These are phyloP conservation scores for Elsinoe australis DNA, from an alignment of 2,329 filamentous ascomycete species.

Conservation along the genomic window DNA sequence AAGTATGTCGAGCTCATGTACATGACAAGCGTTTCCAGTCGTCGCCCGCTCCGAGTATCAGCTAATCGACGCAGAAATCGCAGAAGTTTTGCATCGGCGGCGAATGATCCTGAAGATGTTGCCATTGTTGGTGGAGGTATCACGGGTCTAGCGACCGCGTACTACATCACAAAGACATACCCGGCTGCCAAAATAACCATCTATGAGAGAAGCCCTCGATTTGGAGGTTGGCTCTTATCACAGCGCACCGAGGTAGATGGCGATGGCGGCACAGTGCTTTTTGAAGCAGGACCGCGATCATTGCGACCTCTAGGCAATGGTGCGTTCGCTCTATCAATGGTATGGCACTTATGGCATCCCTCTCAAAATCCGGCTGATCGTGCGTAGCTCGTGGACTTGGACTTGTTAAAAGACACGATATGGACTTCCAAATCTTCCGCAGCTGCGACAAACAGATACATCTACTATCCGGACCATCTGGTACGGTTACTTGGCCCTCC, in stretches of 20 bases:
- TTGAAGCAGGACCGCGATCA: conserved; percentile 79
- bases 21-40: not conserved
- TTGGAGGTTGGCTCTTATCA: conserved; percentile 81
- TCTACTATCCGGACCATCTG: conserved; percentile 83
- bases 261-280: conserved; percentile 56
- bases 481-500: conserved; percentile 51
- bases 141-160: conserved; percentile 70
- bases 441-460: conserved; percentile 59
- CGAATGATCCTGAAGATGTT: conserved; percentile 35
- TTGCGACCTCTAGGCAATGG: conserved; percentile 56
- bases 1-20: not conserved
- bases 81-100: not conserved
- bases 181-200: conserved; percentile 65
- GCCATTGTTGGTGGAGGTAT: conserved; percentile 75
- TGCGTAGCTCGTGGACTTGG: conserved; percentile 54
- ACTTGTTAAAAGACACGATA: conserved; percentile 50
- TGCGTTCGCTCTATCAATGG: conserved; percentile 62
- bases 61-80: not conserved
- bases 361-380: no score
- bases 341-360: no score
- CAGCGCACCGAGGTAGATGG: conserved; percentile 55
- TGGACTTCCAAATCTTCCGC: conserved; percentile 45
- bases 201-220: conserved; percentile 61
- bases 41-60: not conserved
- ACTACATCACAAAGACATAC: conserved; percentile 64